Evolutionary conservation across 106 monocot species (phyloP), one percentile per base, ranked within the genome.

Genomic region (Dendrobium chrysotoxum): DNA sequence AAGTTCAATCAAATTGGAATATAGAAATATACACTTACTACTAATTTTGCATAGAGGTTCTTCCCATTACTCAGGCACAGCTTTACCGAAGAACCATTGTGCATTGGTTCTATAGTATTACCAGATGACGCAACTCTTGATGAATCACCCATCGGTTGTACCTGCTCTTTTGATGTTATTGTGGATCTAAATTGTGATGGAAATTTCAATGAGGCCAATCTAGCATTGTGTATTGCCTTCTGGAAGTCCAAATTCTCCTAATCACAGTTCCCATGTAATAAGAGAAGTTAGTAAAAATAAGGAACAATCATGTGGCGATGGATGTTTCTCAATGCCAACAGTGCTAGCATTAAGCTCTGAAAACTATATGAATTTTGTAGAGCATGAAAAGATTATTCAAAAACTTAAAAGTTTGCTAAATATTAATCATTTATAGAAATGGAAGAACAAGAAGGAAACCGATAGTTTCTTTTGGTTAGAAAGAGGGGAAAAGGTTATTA

Each of bases 41-140:
- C 99, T 79, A 99, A 86, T 87, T 95, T 99, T 74, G 95, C 89
- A 68, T 83, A 85, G 40, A 99, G 79, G 78, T 42, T 83, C 41
- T 81, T 85, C 83, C 91, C 95, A 82, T 95, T 85, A 84, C 86
- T 84, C 17, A 99, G 83, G 42, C 91, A 84, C 79, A 99, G 75
- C 83, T 97, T 94, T 5, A 79, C 85, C 38, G 83, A 86, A 80
- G 50, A 76, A 74, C 75, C 80, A 81, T 35, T 45, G 61, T 78
- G 79, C 40, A 40, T 42, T 73, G 79, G 64, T 28, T 88, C 75
- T 30, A 28, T 3, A 81, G 54, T 47, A 46, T 65, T 31, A 61
- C 78, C 72, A 42, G 23, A 39, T 40, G 80, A 40, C 26, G 81
- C 53, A 21, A 53, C 38, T 75, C 47, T 78, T 42, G 72, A 41